Conservation (phyloP, 2,329 filamentous ascomycete genomes). For the Gnomoniopsis smithogilvyi region DNA sequence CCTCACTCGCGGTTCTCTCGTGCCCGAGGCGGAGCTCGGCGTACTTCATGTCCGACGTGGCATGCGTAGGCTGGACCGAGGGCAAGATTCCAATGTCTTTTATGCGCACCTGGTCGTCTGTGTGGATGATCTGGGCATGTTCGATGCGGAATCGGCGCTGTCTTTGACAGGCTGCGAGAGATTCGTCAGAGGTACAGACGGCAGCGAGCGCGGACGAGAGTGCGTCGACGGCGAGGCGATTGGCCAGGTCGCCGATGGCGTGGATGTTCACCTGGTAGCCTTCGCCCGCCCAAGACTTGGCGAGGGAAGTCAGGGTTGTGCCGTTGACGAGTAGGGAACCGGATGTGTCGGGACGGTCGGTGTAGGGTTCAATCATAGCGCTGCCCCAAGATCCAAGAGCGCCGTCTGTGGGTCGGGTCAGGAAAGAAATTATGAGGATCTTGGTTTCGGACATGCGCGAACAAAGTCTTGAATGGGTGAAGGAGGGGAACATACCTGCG, state of each 20-base stretch:
- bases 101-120: conserved; percentile 60
- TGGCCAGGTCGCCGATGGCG: conserved; percentile 68
- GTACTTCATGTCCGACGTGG: conserved; percentile 69
- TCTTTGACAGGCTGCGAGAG: conserved; percentile 49
- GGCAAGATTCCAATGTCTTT: conserved; percentile 59
- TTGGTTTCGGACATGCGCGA: too few relatives aligned
- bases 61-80: conserved; percentile 69
- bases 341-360: conserved; percentile 56
- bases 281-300: conserved; percentile 54
- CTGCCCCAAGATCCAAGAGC: conserved; percentile 70
- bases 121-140: conserved; percentile 68
- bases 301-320: conserved; percentile 51
- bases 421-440: background rate
- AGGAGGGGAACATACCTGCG: conserved; percentile 45
- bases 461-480: too few relatives aligned
- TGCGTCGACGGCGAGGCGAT: conserved; percentile 61
- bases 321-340: conserved; percentile 66
- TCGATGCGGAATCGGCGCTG: conserved; percentile 63
- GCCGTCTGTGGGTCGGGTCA: conserved; percentile 47
- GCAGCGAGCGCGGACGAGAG: conserved; percentile 54
- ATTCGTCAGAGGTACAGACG: conserved; percentile 41
- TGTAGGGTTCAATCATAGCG: conserved; percentile 68
- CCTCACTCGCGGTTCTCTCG: conserved; percentile 50
- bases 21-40: conserved; percentile 58
- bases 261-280: conserved; percentile 71